Evolutionary conservation across 345 rosid species (phyloP).

Genomic region (Firmiana major): DNA sequence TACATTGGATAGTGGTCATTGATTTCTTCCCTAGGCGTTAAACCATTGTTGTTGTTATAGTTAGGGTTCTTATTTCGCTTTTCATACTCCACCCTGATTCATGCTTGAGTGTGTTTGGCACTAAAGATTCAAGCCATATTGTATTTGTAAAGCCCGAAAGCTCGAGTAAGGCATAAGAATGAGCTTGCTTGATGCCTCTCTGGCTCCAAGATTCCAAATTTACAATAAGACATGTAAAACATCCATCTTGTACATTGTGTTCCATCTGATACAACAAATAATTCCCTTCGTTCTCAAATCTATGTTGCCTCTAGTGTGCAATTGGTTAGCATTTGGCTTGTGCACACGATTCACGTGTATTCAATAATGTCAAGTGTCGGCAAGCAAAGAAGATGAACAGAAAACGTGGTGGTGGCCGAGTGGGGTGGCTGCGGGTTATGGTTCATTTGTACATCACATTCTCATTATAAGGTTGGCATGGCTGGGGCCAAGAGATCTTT

Average conservation of each 20-base stretch:
- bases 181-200: conserved; percentile 14
- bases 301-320: neutral
- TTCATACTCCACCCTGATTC: conserved; percentile 15
- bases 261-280: neutral
- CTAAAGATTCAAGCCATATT: conserved; percentile 27
- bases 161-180: conserved; percentile 22
- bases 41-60: conserved; percentile 29
- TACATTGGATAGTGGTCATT: conserved; percentile 7
- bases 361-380: conserved; percentile 22
- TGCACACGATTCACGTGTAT: neutral
- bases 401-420: neutral
- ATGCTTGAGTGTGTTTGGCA: conserved; percentile 37
- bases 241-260: conserved; percentile 7
- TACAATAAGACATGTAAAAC: conserved; percentile 1
- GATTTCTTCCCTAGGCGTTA: conserved; percentile 24
- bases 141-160: conserved; percentile 31
- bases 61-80: conserved; percentile 14
- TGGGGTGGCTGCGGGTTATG: neutral
- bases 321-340: neutral
- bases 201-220: conserved; percentile 3
- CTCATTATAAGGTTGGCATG: neutral
- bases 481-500: conserved; percentile 12
- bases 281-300: neutral
- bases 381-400: conserved; percentile 10
- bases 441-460: neutral